phyloP scores from a whole-genome alignment of 2,329 filamentous ascomycete genomes.

The Coniochaeta prunicola region DNA sequence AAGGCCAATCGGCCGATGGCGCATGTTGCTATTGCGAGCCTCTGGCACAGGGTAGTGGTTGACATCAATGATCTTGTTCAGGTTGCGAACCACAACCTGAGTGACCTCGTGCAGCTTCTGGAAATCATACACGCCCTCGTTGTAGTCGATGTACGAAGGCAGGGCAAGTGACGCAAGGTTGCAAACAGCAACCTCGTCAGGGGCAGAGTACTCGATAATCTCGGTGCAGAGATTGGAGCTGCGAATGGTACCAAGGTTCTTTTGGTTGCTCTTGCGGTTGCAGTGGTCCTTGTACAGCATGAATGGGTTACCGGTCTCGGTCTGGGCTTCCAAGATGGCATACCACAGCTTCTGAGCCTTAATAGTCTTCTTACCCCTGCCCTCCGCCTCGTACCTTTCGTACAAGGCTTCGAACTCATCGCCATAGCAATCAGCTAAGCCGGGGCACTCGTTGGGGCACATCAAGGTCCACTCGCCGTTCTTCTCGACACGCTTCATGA shows the following conservation, averaged over 20 bases:
- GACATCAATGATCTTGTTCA: slow-evolving; percentile 97
- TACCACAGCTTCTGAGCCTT: slow-evolving; percentile 99
- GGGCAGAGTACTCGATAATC: slow-evolving; percentile 94
- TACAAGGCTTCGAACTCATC: slow-evolving; percentile 96
- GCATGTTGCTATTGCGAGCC: slow-evolving; percentile 92
- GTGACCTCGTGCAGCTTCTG: slow-evolving; percentile 92
- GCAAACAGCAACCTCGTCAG: slow-evolving; percentile 97
- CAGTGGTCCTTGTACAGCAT: slow-evolving; percentile 99
- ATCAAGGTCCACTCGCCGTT: slow-evolving; percentile 97
- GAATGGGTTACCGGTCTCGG: slow-evolving; percentile 97
- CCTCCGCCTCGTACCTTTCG: slow-evolving; percentile 83
- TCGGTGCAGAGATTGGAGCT: slow-evolving; percentile 99
- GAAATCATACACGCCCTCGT: slow-evolving; percentile 84
- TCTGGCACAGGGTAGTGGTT: slow-evolving; percentile 98
- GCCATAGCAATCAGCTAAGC: slow-evolving; percentile 91
- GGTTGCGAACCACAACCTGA: slow-evolving; percentile 85
- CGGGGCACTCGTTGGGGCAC: slow-evolving; percentile 94
- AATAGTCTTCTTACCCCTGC: slow-evolving; percentile 80
- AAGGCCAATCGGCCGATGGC: slow-evolving; percentile 90
- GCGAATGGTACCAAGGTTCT: slow-evolving; percentile 97
- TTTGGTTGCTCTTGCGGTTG: slow-evolving; percentile 99
- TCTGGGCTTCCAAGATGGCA: slow-evolving; percentile 94
- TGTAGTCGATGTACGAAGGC: slow-evolving; percentile 83
- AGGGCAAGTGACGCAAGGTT: slow-evolving; percentile 93
- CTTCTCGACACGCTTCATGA: slow-evolving; percentile 99